Evolutionary conservation across 164 flowering plant genomes (phyloP).

Genomic region (Tinospora cordifolia): DNA sequence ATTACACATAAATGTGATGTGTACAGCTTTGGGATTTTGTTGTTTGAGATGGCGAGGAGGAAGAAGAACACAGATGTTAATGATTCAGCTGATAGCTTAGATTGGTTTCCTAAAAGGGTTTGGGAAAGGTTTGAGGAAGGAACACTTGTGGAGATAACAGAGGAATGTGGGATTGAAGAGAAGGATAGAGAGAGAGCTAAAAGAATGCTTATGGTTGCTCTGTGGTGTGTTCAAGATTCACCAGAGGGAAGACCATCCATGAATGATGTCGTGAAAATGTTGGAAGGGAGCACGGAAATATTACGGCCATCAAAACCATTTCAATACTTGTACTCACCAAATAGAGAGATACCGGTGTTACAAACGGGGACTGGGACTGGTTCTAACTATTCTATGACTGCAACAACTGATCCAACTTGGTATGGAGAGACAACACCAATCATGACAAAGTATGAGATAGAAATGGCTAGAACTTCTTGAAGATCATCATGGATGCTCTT

Average conservation of each 20-base stretch:
- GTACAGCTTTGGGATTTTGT: slow-evolving; percentile 27
- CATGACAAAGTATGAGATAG: slow-evolving; percentile 1
- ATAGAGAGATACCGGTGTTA: not conserved
- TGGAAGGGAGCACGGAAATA: slow-evolving; percentile 16
- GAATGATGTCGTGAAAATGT: slow-evolving; percentile 15
- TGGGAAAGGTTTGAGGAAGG: slow-evolving; percentile 18
- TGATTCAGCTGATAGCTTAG: not conserved
- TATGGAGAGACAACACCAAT: not conserved
- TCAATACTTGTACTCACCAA: slow-evolving; percentile 1
- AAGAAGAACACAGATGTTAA: slow-evolving; percentile 11
- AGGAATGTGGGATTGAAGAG: slow-evolving; percentile 12
- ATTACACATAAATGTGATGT: slow-evolving; percentile 22
- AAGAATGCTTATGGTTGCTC: slow-evolving; percentile 12
- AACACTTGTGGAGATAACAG: slow-evolving; percentile 7
- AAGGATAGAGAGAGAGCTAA: slow-evolving; percentile 11
- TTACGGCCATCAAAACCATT: slow-evolving; percentile 10
- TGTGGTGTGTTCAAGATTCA: slow-evolving; percentile 18
- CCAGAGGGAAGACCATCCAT: slow-evolving; percentile 15
- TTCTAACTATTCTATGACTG: not conserved
- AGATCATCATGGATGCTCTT: not conserved
- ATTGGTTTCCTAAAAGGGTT: slow-evolving; percentile 16
- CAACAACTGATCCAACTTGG: not conserved
- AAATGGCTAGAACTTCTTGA: not conserved
- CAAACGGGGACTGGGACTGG: not conserved
- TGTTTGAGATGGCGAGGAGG: slow-evolving; percentile 23